Evolutionary conservation across 192 early-diverging fungal species (phyloP).

Genomic region (Backusella tuberculispora): DNA sequence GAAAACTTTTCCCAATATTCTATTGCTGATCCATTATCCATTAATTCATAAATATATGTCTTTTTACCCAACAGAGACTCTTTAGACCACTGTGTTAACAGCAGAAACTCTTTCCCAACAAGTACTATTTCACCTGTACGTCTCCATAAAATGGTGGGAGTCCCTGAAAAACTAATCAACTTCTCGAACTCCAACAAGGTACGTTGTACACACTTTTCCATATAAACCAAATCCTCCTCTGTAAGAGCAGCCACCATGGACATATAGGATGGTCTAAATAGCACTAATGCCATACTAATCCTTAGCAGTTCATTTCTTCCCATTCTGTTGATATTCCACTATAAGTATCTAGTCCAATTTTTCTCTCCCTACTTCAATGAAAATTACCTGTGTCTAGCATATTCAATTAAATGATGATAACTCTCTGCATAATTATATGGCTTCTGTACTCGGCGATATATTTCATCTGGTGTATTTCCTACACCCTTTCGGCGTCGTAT

Average conservation of each 20-base stretch:
- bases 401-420: slow-evolving; percentile 89
- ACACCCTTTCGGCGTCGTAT: slow-evolving; percentile 17
- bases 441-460: slow-evolving; percentile 78
- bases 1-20: slow-evolving; percentile 96
- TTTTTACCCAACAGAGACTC: slow-evolving; percentile 79
- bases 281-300: slow-evolving; percentile 84
- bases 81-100: slow-evolving; percentile 89
- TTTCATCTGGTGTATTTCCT: slow-evolving; percentile 60
- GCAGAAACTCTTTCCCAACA: slow-evolving; percentile 93
- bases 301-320: slow-evolving; percentile 83
- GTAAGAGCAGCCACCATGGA: slow-evolving; percentile 91
- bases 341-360: neutral
- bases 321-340: slow-evolving; percentile 62
- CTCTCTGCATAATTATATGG: slow-evolving; percentile 94
- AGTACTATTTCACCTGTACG: slow-evolving; percentile 92
- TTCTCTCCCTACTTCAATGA: neutral
- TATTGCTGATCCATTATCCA: slow-evolving; percentile 90
- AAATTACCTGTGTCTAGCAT: slow-evolving; percentile 71
- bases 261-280: slow-evolving; percentile 93
- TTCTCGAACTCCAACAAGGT: slow-evolving; percentile 94
- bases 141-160: slow-evolving; percentile 95
- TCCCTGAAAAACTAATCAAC: slow-evolving; percentile 90
- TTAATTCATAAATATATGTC: slow-evolving; percentile 88
- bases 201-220: slow-evolving; percentile 96
- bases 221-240: slow-evolving; percentile 89